These are phyloP conservation scores for Aquilaria sinensis DNA, from an alignment of 345 rosid species.

Conservation along the genomic window DNA sequence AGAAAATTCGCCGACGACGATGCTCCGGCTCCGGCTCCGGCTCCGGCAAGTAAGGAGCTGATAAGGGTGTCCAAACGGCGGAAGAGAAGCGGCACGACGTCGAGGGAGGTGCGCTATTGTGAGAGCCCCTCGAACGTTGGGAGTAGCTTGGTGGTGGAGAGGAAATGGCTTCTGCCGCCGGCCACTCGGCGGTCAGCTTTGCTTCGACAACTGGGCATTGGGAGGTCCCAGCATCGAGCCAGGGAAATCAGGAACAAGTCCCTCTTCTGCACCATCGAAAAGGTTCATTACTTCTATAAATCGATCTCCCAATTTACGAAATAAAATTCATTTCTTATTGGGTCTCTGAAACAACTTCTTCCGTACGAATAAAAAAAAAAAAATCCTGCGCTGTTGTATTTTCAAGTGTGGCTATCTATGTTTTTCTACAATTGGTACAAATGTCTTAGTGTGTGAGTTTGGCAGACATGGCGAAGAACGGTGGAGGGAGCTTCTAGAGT, in stretches of 20 bases:
- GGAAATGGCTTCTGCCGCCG: conserved; percentile 56
- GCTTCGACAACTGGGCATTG: conserved; percentile 46
- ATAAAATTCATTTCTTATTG: too few species aligned
- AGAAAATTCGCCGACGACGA: conserved; percentile 58
- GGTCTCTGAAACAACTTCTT: neutral
- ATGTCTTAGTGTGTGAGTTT: neutral
- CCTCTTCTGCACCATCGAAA: conserved; percentile 47
- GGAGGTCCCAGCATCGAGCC: conserved; percentile 36
- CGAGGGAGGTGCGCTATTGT: conserved; percentile 9
- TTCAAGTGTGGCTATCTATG: neutral
- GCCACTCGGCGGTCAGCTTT: conserved; percentile 34
- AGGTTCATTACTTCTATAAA: conserved; percentile 26
- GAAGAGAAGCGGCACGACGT: conserved; percentile 19
- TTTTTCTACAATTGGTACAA: too few species aligned
- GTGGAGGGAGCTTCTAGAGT: conserved; percentile 77
- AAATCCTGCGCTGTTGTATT: neutral
- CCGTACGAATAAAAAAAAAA: neutral
- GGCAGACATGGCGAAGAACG: conserved; percentile 86
- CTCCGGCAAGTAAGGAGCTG: conserved; percentile 11
- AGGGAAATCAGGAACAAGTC: conserved; percentile 48
- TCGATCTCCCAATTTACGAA: too few species aligned
- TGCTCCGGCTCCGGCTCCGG: conserved; percentile 23
- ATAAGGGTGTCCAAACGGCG: conserved; percentile 28
- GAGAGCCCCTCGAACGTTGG: conserved; percentile 23
- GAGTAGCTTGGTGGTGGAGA: conserved; percentile 34